Evolutionary conservation across 1,284 basidiomycete species (phyloP), one percentile per base, ranked within the genome.

Genomic region (Apiotrichum mycotoxinovorans): DNA sequence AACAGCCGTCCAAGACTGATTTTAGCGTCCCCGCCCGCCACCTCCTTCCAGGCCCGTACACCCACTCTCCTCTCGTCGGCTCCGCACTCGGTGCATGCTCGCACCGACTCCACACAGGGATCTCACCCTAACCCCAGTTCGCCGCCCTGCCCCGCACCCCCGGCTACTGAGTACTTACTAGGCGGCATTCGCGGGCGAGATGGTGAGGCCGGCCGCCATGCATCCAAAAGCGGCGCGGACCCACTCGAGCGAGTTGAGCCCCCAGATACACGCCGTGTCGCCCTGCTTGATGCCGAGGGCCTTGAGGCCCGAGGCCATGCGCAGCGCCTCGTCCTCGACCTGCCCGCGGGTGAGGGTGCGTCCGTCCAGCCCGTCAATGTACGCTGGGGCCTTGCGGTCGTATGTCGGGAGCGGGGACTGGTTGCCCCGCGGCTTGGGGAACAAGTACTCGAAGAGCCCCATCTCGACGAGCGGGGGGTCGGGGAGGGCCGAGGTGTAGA

Each of bases 321-420:
- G 77, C 12, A 87, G 77, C 0, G 86, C 79, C n/a, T 84, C 74
- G 22, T 81, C 72, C 26, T 81, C 81, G 23, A 87, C 72, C 27
- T 83, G 79, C 0, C 67, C 81, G 18, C 88, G 82, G 0, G 85
- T 81, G 26, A 90, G 62, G 2, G 79, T 78, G 0, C 80, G 75
- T 0, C 83, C 85, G 0, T 86, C 82, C 1, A 76, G 71, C 0
- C 85, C 85, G 64, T 91, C 88, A 53, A 89, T 80, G 70, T 84
- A 88, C 0, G 87, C 87, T 8, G 81, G 80, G 2, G 74, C 58
- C 17, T 56, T 47, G 15, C 57, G 62, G 46, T 57, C 47, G 37
- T 50, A 46, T 17, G 67, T 70, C 2, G 41, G 43, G 2, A 54
- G 45, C 4, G 52, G 50, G 12, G 56, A 55, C 10, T 55, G 35